These are phyloP conservation scores for Gracilaria gracilis DNA, from an alignment of 23 red algal genomes.

Conservation along the genomic window DNA sequence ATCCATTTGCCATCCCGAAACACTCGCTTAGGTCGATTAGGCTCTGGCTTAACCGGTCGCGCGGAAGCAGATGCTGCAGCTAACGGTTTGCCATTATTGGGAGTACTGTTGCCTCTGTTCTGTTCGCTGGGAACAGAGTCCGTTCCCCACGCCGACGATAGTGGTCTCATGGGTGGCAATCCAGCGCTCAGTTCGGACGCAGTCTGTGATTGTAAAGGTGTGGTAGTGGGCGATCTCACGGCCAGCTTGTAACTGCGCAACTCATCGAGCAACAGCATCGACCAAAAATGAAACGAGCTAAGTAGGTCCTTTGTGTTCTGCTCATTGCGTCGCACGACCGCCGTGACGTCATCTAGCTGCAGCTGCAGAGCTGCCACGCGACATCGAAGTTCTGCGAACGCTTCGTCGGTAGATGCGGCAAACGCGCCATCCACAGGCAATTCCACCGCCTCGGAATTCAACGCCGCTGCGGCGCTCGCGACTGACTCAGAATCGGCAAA, in stretches of 20 bases:
- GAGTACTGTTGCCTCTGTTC: neutral
- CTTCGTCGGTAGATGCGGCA: constrained; percentile 37
- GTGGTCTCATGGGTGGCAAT: constrained; percentile 15
- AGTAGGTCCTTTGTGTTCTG: constrained; percentile 63
- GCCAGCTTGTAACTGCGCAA: constrained; percentile 54
- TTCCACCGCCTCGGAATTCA: constrained; percentile 27
- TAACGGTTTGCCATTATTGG: neutral
- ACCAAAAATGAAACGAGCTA: constrained; percentile 74
- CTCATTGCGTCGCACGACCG: constrained; percentile 69
- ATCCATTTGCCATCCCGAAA: constrained; percentile 66
- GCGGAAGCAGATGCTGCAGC: neutral
- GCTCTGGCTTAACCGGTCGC: neutral
- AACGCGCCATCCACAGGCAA: constrained; percentile 29
- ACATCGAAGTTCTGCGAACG: constrained; percentile 59
- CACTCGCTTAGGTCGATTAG: constrained; percentile 28
- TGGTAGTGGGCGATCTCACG: neutral
- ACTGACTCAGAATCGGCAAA: constrained; percentile 26
- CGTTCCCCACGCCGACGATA: neutral
- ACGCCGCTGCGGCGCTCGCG: neutral
- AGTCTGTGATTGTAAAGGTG: neutral
- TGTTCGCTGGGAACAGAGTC: neutral
- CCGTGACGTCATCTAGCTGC: constrained; percentile 66
- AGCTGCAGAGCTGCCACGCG: constrained; percentile 63
- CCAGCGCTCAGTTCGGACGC: neutral
- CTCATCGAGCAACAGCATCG: constrained; percentile 66